Base-by-base conservation (phyloP, 2,329 filamentous ascomycete species). In the Macrophomina pseudophaseolina region DNA sequence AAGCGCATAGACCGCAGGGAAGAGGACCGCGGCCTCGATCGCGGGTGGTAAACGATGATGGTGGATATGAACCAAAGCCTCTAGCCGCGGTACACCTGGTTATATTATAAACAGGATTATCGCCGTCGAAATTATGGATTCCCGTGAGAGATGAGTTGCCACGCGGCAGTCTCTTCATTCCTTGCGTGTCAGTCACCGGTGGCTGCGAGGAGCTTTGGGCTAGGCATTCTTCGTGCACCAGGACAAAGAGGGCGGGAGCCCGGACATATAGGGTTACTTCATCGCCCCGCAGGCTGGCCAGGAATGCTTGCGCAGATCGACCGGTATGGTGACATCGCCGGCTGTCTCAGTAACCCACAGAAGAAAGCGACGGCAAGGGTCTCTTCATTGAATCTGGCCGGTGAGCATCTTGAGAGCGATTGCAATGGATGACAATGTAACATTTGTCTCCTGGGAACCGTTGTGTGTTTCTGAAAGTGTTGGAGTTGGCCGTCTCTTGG, bases 181-280 rank as follows among this genome's bases (percentile, higher is more conserved):
- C 75, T 77, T 78, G 71, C 75, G 68, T 69, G 52, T 48, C 64
- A 65, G 62, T 32, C n/a, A 38, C 30, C 58, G 68, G 16, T n/a
- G 42, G 30, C 60, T 64, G 49, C 33, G 66, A 73, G 58, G 58
- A 62, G 58, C 62, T 56, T 23, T 69, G 74, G 28, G 70, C 69
- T 71, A 65, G 67, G 71, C 71, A 74, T 78, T 77, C 74, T 70
- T 73, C 69, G 65, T 54, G 48, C 44, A 33, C 49, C 30, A 54
- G 40, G 64, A 66, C 38, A 53, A 64, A 62, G 44, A 64, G 42
- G 48, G 66, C 65, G 53, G 69, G 67, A 67, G 51, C 23, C 16
- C 38, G 40, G 56, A 60, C 56, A 30, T 60, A 48, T 23, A 40
- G 58, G 42, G 49, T 64, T 69, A 68, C 60, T 60, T 40, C 49